A percentile compares a stretch with the other conserved stretches of the same genome.
Evolutionary conservation across 345 rosid genomes (phyloP).

Genomic region (Salix udensis): DNA sequence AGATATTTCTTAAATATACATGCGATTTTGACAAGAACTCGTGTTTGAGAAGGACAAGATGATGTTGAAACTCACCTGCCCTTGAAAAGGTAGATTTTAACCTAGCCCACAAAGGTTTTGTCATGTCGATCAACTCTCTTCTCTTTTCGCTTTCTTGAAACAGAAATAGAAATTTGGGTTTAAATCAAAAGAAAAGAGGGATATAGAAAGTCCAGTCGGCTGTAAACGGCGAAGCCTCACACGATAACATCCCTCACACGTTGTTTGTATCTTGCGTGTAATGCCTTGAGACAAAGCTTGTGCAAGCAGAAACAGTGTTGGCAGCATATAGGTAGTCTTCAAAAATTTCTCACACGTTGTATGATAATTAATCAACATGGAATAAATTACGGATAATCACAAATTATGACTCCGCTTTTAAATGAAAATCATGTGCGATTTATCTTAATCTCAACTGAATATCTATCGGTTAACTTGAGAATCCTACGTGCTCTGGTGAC

Average conservation of each 20-base stretch:
- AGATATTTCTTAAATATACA: not conserved
- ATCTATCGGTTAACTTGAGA: not conserved
- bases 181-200: constrained; percentile 15
- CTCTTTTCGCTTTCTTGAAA: not conserved
- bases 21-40: not conserved
- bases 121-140: constrained; percentile 3
- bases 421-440: not conserved
- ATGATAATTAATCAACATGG: not conserved
- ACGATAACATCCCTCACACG: constrained; percentile 48
- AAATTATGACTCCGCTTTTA: not conserved
- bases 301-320: not conserved
- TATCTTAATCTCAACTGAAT: not conserved
- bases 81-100: constrained; percentile 30
- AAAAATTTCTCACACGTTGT: constrained; percentile 32
- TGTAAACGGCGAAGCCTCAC: constrained; percentile 25
- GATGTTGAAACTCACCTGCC: constrained; percentile 28
- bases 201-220: constrained; percentile 13
- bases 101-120: constrained; percentile 32
- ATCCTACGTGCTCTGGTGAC: not conserved
- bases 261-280: constrained; percentile 39
- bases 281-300: constrained; percentile 16
- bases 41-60: not conserved
- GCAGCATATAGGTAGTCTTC: not conserved
- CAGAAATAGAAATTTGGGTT: not conserved
- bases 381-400: not conserved